Conservation (phyloP, 192 early-diverging fungal species). For the Pilaira anomala region DNA sequence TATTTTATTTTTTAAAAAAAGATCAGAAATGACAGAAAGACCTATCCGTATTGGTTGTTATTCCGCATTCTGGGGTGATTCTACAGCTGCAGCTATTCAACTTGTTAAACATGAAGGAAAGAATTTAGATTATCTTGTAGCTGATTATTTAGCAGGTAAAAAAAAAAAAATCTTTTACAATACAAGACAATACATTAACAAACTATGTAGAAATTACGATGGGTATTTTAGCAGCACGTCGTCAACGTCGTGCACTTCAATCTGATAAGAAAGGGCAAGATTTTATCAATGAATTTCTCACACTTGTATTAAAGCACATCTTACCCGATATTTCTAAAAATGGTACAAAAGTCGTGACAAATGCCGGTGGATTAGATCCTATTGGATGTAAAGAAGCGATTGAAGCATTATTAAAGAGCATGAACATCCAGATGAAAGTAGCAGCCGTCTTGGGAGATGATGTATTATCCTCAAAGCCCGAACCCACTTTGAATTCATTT, state of each 20-base stretch:
- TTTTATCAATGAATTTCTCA: slow-evolving; percentile 52
- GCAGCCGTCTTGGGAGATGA: slow-evolving; percentile 66
- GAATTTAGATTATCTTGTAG: slow-evolving; percentile 55
- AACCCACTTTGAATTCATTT: slow-evolving; percentile 17
- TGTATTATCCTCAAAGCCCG: slow-evolving; percentile 31
- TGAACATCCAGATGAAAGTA: slow-evolving; percentile 47
- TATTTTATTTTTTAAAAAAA: no score
- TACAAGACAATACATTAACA: not conserved
- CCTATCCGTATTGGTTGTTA: slow-evolving; percentile 60
- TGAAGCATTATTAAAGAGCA: slow-evolving; percentile 36
- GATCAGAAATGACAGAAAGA: not conserved
- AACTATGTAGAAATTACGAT: slow-evolving; percentile 60
- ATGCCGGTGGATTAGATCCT: slow-evolving; percentile 64
- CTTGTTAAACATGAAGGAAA: slow-evolving; percentile 46
- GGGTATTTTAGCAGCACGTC: slow-evolving; percentile 60
- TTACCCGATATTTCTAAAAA: slow-evolving; percentile 49
- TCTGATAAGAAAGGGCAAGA: slow-evolving; percentile 3
- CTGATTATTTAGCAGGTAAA: slow-evolving; percentile 63
- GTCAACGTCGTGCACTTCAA: slow-evolving; percentile 27
- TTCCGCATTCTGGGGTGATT: slow-evolving; percentile 59
- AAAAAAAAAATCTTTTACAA: not conserved
- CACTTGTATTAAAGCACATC: slow-evolving; percentile 45
- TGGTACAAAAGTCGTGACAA: slow-evolving; percentile 60
- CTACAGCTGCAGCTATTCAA: slow-evolving; percentile 50
- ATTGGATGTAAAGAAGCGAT: slow-evolving; percentile 61